phyloP scores from a whole-genome alignment of 2,329 filamentous ascomycete species.

The Xylaria sp. region DNA sequence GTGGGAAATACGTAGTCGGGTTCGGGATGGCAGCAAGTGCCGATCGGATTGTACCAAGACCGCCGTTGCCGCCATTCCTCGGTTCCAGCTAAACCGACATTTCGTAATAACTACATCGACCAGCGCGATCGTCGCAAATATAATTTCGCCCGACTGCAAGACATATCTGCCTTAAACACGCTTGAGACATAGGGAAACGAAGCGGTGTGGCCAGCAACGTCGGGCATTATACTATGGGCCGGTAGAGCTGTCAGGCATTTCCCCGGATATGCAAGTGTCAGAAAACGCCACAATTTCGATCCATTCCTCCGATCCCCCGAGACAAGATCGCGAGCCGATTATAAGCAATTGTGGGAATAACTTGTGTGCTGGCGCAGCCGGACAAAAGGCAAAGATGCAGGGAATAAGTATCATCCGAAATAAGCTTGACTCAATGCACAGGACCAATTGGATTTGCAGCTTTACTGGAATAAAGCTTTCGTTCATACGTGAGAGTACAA shows the following conservation, averaged over 20 bases:
- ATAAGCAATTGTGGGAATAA: not conserved
- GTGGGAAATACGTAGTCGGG: not conserved
- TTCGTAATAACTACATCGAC: not conserved
- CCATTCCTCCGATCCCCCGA: not conserved
- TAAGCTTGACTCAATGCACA: not conserved
- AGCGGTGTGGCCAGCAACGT: not conserved
- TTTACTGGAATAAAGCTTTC: not conserved
- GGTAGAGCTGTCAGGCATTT: not conserved
- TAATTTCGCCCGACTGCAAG: not conserved
- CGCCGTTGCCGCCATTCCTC: slow-evolving; percentile 1
- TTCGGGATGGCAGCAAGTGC: not conserved
- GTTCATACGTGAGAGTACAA: not conserved
- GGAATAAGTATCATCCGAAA: not conserved
- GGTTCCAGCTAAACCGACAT: not conserved
- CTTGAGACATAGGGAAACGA: not conserved
- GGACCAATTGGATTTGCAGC: too few relatives aligned
- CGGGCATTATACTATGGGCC: not conserved
- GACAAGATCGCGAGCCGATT: not conserved
- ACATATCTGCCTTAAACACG: not conserved
- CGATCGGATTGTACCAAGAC: not conserved
- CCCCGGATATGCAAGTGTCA: slow-evolving; percentile 9
- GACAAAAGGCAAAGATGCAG: not conserved
- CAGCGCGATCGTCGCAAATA: not conserved
- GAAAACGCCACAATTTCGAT: slow-evolving; percentile 9
- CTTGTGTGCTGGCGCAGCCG: not conserved